Evolutionary conservation across 306 rosid species (phyloP), one percentile per base, ranked within the genome.

Genomic region (Quercus glauca): DNA sequence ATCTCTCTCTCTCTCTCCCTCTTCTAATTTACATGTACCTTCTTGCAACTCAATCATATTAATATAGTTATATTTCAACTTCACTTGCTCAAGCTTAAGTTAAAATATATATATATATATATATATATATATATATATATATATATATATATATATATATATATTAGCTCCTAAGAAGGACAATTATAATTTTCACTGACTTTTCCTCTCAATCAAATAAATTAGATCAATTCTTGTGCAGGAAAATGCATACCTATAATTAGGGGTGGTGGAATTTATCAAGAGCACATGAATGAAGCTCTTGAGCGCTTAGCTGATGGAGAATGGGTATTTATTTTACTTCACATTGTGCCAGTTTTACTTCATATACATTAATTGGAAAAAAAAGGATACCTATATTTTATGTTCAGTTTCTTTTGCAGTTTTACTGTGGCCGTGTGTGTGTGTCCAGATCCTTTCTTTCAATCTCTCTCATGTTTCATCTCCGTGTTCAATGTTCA

Each of bases 181-280:
- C 41, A 6, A 6, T 45, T 45, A 45, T 12, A 45, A 45, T 45
- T 45, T 45, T 45, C 52, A 45, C 52, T 45, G 3, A 45, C 41
- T 37, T 37, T 37, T 1, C 45, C 45, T 37, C 45, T 37, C 43
- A 37, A 37, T 37, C 43, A 2, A 37, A 37, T 37, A 37, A 37
- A 37, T 37, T 37, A 37, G 45, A 37, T 37, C 45, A 41, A 41
- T 41, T 41, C 45, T 41, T 76, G 68, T 59, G 67, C 89, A 92
- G 99, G 99, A 56, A 94, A 94, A 88, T 94, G 99, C 86, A 89
- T 95, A 83, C 99, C 99, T 29, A 89, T 95, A 75, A 95, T 86
- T 21, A 87, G 98, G 81, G 99, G 98, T 56, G 97, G 88, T 73
- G 98, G 98, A 79, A 89, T 95, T 83, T 89, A 91, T 88, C 99